These are phyloP conservation scores for Isoetes engelmannii DNA, from an alignment of 83 land plant species.

Conservation along the genomic window DNA sequence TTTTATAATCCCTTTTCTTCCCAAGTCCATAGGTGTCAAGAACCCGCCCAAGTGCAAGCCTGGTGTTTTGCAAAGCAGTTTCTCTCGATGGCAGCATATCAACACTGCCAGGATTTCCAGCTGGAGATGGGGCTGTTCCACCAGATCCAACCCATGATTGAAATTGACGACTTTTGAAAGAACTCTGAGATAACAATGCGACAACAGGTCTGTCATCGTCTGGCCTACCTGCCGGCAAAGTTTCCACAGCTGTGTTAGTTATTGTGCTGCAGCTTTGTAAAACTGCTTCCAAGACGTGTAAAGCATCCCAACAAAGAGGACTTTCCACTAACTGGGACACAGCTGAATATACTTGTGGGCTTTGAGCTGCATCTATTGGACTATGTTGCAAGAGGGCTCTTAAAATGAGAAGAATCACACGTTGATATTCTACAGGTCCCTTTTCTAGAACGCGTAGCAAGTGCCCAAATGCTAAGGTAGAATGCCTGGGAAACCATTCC, in stretches of 20 bases:
- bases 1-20: constrained; percentile 65
- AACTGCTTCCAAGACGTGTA: constrained; percentile 92
- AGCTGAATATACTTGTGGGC: constrained; percentile 88
- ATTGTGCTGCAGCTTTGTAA: constrained; percentile 70
- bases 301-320: constrained; percentile 85
- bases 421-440: constrained; percentile 91
- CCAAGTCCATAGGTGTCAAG: constrained; percentile 83
- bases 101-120: constrained; percentile 24
- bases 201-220: constrained; percentile 34
- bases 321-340: constrained; percentile 97
- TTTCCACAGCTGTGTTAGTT: background rate
- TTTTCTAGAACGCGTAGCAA: constrained; percentile 79
- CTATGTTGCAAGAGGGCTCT: constrained; percentile 86
- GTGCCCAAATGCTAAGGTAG: constrained; percentile 93
- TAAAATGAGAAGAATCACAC: constrained; percentile 81
- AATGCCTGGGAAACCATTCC: constrained; percentile 94
- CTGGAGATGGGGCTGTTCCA: constrained; percentile 14
- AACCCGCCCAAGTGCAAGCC: constrained; percentile 83
- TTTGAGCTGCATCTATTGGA: constrained; percentile 82
- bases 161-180: constrained; percentile 76
- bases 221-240: constrained; percentile 7
- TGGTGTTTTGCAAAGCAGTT: constrained; percentile 78
- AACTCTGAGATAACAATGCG: constrained; percentile 55
- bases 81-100: constrained; percentile 56
- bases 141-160: constrained; percentile 49